Conservation (phyloP, 1,139 yeast genomes). For the Lodderomyces theae region DNA sequence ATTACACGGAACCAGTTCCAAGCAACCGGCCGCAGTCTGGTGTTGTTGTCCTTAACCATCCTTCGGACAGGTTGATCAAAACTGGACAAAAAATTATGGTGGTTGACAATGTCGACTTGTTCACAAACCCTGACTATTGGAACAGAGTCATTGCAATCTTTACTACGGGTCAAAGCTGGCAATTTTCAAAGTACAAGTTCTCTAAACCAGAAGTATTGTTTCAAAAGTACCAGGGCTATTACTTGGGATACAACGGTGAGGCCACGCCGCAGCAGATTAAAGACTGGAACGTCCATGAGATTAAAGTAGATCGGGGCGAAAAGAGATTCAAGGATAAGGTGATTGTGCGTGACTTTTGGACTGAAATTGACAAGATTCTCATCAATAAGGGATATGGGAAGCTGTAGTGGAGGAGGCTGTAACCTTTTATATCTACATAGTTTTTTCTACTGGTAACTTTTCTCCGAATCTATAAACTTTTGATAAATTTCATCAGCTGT, state of each 20-base stretch:
- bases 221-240: constrained; percentile 82
- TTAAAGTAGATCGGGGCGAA: constrained; percentile 71
- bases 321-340: constrained; percentile 88
- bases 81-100: constrained; percentile 65
- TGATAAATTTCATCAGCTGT: constrained; percentile 46
- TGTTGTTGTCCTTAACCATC: constrained; percentile 54
- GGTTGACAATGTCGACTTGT: constrained; percentile 84
- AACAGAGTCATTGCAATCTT: constrained; percentile 91
- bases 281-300: constrained; percentile 85
- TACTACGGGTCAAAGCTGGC: constrained; percentile 98
- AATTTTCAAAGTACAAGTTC: constrained; percentile 83
- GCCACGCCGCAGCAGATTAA: constrained; percentile 69
- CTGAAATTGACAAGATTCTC: constrained; percentile 61
- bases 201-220: constrained; percentile 76
- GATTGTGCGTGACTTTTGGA: constrained; percentile 84
- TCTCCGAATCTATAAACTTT: constrained; percentile 52
- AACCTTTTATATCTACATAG: neutral
- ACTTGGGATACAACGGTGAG: constrained; percentile 74
- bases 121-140: constrained; percentile 96
- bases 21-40: constrained; percentile 38
- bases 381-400: constrained; percentile 43
- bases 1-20: constrained; percentile 58
- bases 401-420: neutral
- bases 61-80: constrained; percentile 52
- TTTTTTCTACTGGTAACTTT: constrained; percentile 28